Conservation (phyloP, 805 yeast genomes). For the Pichia eremophila region DNA sequence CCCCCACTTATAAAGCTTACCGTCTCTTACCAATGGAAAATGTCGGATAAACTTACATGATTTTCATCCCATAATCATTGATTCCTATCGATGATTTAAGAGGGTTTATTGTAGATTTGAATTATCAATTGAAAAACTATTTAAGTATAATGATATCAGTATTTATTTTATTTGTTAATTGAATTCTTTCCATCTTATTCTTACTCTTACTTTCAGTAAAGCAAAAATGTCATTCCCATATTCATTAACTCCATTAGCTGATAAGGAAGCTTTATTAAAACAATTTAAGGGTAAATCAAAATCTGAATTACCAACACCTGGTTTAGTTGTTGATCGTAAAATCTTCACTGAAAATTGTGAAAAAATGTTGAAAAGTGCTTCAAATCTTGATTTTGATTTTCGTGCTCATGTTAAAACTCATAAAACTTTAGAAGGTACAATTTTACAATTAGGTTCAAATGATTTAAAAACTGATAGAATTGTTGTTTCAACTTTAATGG, state of each 20-base stretch:
- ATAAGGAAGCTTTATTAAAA: conserved; percentile 15
- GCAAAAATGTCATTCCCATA: conserved; percentile 5
- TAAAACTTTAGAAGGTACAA: conserved; percentile 52
- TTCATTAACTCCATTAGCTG: conserved; percentile 14
- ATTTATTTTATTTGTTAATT: too few relatives aligned
- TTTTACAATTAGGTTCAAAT: conserved; percentile 42
- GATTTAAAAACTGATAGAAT: conserved; percentile 34
- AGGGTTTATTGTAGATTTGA: too few relatives aligned
- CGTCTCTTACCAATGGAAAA: too few relatives aligned
- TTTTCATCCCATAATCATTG: too few relatives aligned
- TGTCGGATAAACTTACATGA: too few relatives aligned
- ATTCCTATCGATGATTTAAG: too few relatives aligned
- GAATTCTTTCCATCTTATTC: too few relatives aligned
- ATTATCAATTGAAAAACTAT: too few relatives aligned
- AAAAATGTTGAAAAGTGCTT: conserved; percentile 39
- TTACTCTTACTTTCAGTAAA: too few relatives aligned
- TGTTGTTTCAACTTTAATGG: conserved; percentile 60
- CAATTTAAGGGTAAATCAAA: conserved; percentile 34
- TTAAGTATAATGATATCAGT: too few relatives aligned
- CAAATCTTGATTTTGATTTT: conserved; percentile 31
- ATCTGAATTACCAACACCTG: conserved; percentile 44
- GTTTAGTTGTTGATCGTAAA: conserved; percentile 38
- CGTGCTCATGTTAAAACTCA: conserved; percentile 70
- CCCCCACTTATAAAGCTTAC: too few relatives aligned
- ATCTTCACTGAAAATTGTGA: conserved; percentile 38